Percentiles rank a stretch among this genome's conserved stretches.
Evolutionary conservation across 1,284 basidiomycete genomes (phyloP).

Genomic region (Coniferiporia sulphurascens): DNA sequence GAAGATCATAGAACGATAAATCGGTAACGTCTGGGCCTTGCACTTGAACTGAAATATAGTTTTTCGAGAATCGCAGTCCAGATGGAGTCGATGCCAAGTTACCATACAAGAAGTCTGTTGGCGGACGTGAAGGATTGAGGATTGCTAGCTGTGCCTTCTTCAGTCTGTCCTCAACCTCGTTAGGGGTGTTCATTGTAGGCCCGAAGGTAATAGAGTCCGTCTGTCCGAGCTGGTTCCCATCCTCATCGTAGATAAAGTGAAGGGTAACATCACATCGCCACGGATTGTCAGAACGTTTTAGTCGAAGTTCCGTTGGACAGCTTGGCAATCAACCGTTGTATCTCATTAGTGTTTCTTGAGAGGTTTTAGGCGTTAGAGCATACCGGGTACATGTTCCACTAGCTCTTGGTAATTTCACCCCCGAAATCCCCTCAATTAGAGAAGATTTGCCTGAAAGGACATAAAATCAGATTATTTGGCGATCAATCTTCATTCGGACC

Average conservation of each 20-base stretch:
- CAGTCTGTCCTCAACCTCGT: constrained; percentile 59
- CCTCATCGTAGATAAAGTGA: constrained; percentile 43
- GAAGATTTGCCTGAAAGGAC: constrained; percentile 56
- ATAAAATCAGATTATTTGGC: not conserved
- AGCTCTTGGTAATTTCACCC: constrained; percentile 62
- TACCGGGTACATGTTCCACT: constrained; percentile 65
- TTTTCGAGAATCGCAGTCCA: constrained; percentile 54
- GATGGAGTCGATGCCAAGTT: constrained; percentile 23
- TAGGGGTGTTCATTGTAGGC: constrained; percentile 43
- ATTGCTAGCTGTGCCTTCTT: constrained; percentile 68
- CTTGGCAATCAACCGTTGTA: constrained; percentile 31
- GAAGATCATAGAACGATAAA: constrained; percentile 66
- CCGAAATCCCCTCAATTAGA: constrained; percentile 70
- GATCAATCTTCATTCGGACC: not conserved
- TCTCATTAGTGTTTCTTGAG: not conserved
- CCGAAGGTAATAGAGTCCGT: constrained; percentile 49
- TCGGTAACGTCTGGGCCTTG: constrained; percentile 64
- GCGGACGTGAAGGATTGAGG: constrained; percentile 50
- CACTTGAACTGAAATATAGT: constrained; percentile 62
- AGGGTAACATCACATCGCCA: constrained; percentile 64
- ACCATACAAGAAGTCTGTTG: constrained; percentile 35
- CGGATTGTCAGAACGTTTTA: constrained; percentile 37
- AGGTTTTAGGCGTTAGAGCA: not conserved
- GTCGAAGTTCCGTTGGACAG: constrained; percentile 67
- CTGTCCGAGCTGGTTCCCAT: constrained; percentile 38